These are phyloP conservation scores for Iris macrosiphon DNA, from an alignment of 106 monocot species.

Conservation along the genomic window DNA sequence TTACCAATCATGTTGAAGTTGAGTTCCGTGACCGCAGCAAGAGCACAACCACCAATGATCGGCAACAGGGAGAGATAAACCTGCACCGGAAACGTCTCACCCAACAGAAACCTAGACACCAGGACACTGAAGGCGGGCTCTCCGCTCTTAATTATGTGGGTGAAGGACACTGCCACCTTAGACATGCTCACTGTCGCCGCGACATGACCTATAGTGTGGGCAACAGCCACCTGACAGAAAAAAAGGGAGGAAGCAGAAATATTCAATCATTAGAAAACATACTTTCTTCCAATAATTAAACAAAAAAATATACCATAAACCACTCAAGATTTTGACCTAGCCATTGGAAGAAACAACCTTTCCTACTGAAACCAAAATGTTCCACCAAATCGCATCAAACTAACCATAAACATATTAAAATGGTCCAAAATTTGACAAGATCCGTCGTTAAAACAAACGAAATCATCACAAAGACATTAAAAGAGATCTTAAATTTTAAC, in stretches of 20 bases:
- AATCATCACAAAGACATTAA: no score
- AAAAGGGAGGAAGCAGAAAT: conserved; percentile 13
- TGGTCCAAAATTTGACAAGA: neutral
- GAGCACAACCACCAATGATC: conserved; percentile 87
- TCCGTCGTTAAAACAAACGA: no score
- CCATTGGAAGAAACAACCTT: no score
- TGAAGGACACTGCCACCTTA: conserved; percentile 67
- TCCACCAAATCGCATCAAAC: neutral
- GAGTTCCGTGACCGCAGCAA: conserved; percentile 77
- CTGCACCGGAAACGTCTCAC: conserved; percentile 62
- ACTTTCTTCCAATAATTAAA: neutral
- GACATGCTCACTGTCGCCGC: conserved; percentile 73
- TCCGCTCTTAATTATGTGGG: conserved; percentile 66
- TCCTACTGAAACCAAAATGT: no score
- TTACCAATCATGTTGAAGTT: conserved; percentile 91
- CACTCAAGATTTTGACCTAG: no score
- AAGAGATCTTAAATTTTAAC: no score
- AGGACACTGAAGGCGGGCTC: conserved; percentile 80
- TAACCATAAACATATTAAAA: neutral
- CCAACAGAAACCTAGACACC: conserved; percentile 63
- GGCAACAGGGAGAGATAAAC: conserved; percentile 65
- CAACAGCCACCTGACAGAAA: conserved; percentile 37
- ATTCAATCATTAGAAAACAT: neutral
- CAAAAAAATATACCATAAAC: neutral
- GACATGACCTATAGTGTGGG: conserved; percentile 64